Evolutionary conservation across 768 basidiomycete genomes (phyloP), one percentile per base, ranked within the genome.

Genomic region (Lactarius trivialis): DNA sequence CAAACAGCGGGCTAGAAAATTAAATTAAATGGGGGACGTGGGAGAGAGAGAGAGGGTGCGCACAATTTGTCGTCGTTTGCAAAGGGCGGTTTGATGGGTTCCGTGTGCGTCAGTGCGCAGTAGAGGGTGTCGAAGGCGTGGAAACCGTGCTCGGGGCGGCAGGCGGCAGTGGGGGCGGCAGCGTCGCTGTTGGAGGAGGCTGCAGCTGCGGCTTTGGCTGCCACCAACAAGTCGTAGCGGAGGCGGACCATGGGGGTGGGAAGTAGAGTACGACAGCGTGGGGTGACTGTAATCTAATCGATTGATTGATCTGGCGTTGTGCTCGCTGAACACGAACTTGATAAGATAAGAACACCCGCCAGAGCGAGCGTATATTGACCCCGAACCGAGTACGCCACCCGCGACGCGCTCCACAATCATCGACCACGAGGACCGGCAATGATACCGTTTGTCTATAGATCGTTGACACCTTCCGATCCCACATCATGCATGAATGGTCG

Each of bases 51-150:
- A 2, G 30, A 2, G 33, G 33, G 33, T 4, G 77, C 87, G 70
- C 73, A 95, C 93, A 85, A 94, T 73, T 89, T 86, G 60, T 86
- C 85, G 65, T 91, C 81, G 15, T 30, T 6, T 30, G 79, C 72
- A 71, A 93, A 93, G 60, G 75, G 71, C 49, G 89, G 85, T 17
- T 78, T 70, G 60, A 89, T 77, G 5, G 85, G 84, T 39, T 75
- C 71, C n/a, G 77, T 75, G 32, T 72, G 70, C 2, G 84, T 84
- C 68, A 93, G 82, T n/a, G 82, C 79, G 71, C 89, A 91, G 73
- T 88, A 91, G 58, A 93, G 77, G 33, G 86, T 76, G 70, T 93
- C 91, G 71, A 91, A 93, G 50, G 88, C 88, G 72, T 88, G 81
- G 71, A 84, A 91, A 70, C 87, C 89, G 71, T 93, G 91, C 68